Evolutionary conservation across 2,329 filamentous ascomycete species (phyloP), one percentile per base, ranked within the genome.

Genomic region (Aspergillus tamarii): DNA sequence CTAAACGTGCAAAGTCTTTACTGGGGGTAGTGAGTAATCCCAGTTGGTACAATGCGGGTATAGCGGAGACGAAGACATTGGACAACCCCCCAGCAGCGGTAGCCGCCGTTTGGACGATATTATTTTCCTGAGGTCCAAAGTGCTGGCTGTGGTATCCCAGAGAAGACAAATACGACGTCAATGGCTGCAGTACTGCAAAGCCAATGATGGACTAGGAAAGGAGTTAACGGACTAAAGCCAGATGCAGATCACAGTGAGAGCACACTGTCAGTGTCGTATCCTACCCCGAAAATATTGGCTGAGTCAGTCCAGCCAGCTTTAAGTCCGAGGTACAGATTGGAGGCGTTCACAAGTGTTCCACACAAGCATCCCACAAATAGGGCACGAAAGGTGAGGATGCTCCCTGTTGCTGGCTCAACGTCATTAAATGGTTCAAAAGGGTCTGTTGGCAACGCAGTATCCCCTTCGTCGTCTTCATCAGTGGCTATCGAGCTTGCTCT

Each of bases 51-150:
- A 61, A 36, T 30, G 60, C 60, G 9, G 60, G 60, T 10, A 61
- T 21, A 1, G 60, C 60, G 9, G 60, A 57, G 21, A 61, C 53
- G n/a, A 61, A 61, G 12, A 61, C 60, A 16, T 48, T 41, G 4
- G 60, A 61, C 9, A 61, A 32, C 16, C 60, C 60, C 4, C 60
- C 60, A 23, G 60, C 60, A 16, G 54, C 60, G 10, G 60, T 61
- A 14, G 53, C 60, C 3, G 60, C 60, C 2, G 60, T 61, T 19
- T 61, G 53, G 21, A 57, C 60, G 32, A 61, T 57, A 19, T 61
- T 61, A 23, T 61, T 61, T 45, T 61, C 60, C 23, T 61, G 60
- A 14, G 60, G 54, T 6, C 60, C 60, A 9, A 61, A 61, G n/a
- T n/a, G 28, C 7, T 46, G 26, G 14, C 32, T 57, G 10, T 23